Evolutionary conservation across 192 early-diverging fungal species (phyloP), one percentile per base, ranked within the genome.

Genomic region (Pilobolus umbonatus): DNA sequence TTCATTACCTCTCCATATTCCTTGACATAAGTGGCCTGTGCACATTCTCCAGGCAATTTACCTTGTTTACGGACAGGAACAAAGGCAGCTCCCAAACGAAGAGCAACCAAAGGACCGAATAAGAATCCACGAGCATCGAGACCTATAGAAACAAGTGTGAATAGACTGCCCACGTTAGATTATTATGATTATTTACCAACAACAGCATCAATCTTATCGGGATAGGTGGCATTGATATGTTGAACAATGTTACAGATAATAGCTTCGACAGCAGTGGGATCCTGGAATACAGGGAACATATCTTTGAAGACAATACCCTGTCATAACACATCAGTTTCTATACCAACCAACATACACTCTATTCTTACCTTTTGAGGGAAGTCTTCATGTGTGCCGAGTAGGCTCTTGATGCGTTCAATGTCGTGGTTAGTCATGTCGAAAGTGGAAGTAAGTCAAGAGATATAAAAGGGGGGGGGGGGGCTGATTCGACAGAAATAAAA

Each of bases 101-200:
- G 73, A 29, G 96, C 96, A 38, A 99, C 80, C 72, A 90, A 72
- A 14, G 97, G 94, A 5, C 95, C 94, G 32, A 99, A 85, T 42
- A 99, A 79, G 78, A 99, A 99, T 12, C 96, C 96, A 72, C 97
- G 93, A 5, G 97, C 92, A 67, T 99, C 97, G 17, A 98, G 80
- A 42, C 87, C 83, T 84, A 47, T n/a, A 1, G 8, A 34, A 1
- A 22, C 46, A 10, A 45, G 8, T 34, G n/a, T 62, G 12, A 34
- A 11, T 24, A 34, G 4, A 8, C 15, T 25, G 19, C n/a, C 36
- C 36, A 3, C 2, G n/a, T 26, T 21, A 21, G 0, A 28, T 24
- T 35, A 39, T 40, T 35, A 2, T 44, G 1, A 17, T 47, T 29
- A 2, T 70, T 48, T 67, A 85, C 95, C 97, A 45, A 96, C 88